Evolutionary conservation across 345 rosid species (phyloP), one percentile per base, ranked within the genome.

Genomic region (Hibiscus syriacus): DNA sequence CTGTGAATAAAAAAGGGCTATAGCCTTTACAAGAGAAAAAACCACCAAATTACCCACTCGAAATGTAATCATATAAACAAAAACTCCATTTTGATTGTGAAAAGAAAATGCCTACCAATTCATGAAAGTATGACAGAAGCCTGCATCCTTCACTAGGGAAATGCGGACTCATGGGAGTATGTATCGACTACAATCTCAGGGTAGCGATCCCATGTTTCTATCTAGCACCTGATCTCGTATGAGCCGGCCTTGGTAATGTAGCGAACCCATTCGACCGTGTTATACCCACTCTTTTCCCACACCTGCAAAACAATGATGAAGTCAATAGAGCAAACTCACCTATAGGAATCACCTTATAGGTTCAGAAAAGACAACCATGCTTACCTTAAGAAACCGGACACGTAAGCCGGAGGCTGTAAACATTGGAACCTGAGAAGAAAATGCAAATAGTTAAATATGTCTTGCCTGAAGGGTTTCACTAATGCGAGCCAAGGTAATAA

Each of bases 231-330:
- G 76, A 95, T 82, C 89, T 95, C 99, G 5, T 90, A 95, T 1
- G 99, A 95, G 23, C 99, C 99, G 0, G 98, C 99, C 78, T 92
- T 95, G 5, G 97, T 92, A 30, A 95, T 95, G 68, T 95, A 90
- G 25, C 98, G 90, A 71, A 90, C 99, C 98, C 99, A 95, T 72
- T 95, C 98, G 6, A 95, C 97, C 0, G 99, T 95, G 84, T 88
- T 95, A 82, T 92, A 92, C 26, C 99, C 99, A 92, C 97, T 95
- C 87, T 95, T 92, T 81, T 95, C 98, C 99, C 99, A 95, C 11
- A 95, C 98, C 99, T 95, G 80, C 61, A 68, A 38, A 74, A 19
- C 55, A 72, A 56, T 56, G 65, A 14, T 16, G 2, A 14, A 34
- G 53, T 73, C 46, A 80, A 22, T 0, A 29, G 3, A 30, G 20